Percentiles rank a stretch among this genome's conserved stretches.
Evolutionary conservation across 2,329 filamentous ascomycete genomes (phyloP).

Genomic region (Diaporthe vaccinii): DNA sequence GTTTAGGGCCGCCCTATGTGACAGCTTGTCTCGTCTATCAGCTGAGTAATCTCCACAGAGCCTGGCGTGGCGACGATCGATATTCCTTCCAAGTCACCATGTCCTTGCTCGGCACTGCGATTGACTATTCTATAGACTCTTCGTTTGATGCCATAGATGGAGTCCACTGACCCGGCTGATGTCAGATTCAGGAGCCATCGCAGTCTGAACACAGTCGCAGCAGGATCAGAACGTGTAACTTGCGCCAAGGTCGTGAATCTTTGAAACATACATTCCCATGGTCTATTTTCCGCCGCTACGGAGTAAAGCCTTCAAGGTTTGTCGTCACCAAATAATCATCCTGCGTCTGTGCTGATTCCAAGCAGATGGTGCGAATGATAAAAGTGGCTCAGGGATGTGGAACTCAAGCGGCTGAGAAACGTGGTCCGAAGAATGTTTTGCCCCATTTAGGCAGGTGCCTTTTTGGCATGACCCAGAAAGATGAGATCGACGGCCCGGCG

Average conservation of each 20-base stretch:
- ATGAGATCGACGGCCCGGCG: conserved; percentile 19
- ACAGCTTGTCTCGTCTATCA: neutral
- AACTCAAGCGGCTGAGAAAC: conserved; percentile 10
- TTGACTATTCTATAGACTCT: too few relatives aligned
- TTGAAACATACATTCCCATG: neutral
- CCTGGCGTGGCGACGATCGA: neutral
- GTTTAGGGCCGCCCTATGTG: neutral
- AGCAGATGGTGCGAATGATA: neutral
- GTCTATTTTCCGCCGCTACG: neutral
- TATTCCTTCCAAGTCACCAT: neutral
- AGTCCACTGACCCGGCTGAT: neutral
- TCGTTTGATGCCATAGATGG: neutral
- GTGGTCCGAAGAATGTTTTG: neutral
- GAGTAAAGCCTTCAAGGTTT: neutral
- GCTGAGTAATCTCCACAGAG: neutral
- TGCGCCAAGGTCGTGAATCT: neutral
- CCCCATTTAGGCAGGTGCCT: neutral
- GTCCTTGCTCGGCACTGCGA: neutral
- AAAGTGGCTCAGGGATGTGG: conserved; percentile 4
- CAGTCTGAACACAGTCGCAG: neutral
- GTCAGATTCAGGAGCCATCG: neutral
- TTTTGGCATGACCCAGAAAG: neutral
- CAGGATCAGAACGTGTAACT: neutral
- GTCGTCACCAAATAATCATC: neutral
- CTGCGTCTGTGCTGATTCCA: neutral